Evolutionary conservation across 1,284 basidiomycete genomes (phyloP), one percentile per base, ranked within the genome.

Genomic region (Thecaphora thlaspeos): DNA sequence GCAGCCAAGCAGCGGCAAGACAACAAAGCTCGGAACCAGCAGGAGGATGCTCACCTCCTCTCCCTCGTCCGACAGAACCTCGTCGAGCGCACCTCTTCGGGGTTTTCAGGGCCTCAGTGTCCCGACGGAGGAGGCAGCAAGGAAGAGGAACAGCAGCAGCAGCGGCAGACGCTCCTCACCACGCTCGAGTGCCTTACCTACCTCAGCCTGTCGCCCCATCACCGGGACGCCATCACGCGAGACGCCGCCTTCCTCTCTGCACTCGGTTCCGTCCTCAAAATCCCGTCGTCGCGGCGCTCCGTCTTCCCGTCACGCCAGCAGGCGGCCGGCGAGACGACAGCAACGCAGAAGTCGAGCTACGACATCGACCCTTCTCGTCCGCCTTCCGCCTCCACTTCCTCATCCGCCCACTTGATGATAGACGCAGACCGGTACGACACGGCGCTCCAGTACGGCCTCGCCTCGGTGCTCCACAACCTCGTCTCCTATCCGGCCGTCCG

Each of bases 111-210:
- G 38, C 19, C 15, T 7, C 21, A 50, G 14, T 18, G 32, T 17
- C n/a, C 32, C 15, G 21, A 26, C 12, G 24, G 11, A n/a, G 22
- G 17, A 17, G 3, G 9, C 19, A n/a, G 14, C 22, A 12, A 18
- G 19, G 8, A 9, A 34, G 7, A 34, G 7, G 8, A 32, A n/a
- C 34, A 44, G 14, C 48, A 55, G 12, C 14, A 22, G 23, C 26
- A 40, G 11, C 52, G 53, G 12, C 19, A 24, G 4, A 28, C 42
- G 5, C 46, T 55, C 44, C 68, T 56, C 26, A 51, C 46, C 36
- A 63, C 66, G 18, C 61, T 74, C 15, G 73, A 76, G 40, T 58
- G 55, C 2, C 39, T 76, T 9, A 57, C 68, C 36, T 75, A 73
- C 48, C 61, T 76, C 26, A 60, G 62, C 9, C 49, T 63, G 4